Conservation (phyloP, 371 early-diverging fungal species). For the Blakeslea trispora region DNA sequence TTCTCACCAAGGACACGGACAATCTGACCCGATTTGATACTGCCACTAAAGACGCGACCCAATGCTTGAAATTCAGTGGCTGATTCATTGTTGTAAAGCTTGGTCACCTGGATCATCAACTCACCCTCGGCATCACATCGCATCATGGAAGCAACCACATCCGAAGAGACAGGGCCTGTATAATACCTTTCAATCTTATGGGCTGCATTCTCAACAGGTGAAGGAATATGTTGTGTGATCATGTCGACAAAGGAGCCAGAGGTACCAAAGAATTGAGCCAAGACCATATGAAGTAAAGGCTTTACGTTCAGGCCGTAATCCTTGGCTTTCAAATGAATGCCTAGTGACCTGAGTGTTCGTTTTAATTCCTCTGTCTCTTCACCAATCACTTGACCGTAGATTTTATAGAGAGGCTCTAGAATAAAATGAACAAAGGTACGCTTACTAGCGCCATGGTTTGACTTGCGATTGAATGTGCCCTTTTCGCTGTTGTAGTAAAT, state of each 20-base stretch:
- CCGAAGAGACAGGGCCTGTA: conserved; percentile 73
- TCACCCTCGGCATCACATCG: conserved; percentile 89
- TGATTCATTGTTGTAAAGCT: conserved; percentile 86
- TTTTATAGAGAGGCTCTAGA: conserved; percentile 94
- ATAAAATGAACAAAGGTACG: conserved; percentile 98
- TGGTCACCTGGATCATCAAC: conserved; percentile 88
- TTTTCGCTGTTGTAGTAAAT: conserved; percentile 84
- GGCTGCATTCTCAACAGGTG: conserved; percentile 78
- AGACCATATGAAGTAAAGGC: conserved; percentile 77
- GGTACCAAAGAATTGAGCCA: conserved; percentile 90
- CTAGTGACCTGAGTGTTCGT: conserved; percentile 72
- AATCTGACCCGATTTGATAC: conserved; percentile 71
- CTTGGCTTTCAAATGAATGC: conserved; percentile 79
- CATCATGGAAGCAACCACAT: conserved; percentile 73
- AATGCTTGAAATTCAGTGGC: conserved; percentile 86
- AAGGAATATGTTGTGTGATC: conserved; percentile 77
- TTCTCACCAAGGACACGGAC: conserved; percentile 93
- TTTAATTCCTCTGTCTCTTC: conserved; percentile 73
- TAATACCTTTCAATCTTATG: conserved; percentile 73
- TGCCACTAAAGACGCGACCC: conserved; percentile 93
- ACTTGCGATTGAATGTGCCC: conserved; percentile 79
- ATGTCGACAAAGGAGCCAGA: conserved; percentile 90
- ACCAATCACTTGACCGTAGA: conserved; percentile 81
- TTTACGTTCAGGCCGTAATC: conserved; percentile 82
- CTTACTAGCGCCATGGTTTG: conserved; percentile 56